These are phyloP conservation scores for Apostasia ramifera DNA, from an alignment of 106 monocot species.

Conservation along the genomic window DNA sequence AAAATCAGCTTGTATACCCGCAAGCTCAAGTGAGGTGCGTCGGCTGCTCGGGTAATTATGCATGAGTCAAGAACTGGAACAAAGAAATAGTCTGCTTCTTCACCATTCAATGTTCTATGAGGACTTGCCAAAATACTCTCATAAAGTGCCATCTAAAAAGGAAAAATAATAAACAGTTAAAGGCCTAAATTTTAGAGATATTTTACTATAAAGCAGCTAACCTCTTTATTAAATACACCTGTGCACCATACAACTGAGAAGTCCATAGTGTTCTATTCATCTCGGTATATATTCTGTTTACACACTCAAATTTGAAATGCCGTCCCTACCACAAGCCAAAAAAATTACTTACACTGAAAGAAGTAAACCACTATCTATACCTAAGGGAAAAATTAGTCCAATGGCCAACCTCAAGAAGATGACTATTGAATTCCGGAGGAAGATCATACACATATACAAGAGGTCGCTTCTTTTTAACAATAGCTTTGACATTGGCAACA, in stretches of 20 bases:
- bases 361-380: background rate
- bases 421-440: constrained; percentile 84
- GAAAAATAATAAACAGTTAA: constrained; percentile 5
- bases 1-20: constrained; percentile 22
- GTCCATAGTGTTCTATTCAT: constrained; percentile 84
- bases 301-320: constrained; percentile 73
- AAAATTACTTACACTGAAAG: background rate
- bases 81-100: constrained; percentile 94
- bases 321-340: constrained; percentile 53
- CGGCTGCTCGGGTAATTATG: constrained; percentile 73
- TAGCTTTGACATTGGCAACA: constrained; percentile 23
- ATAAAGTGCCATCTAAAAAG: constrained; percentile 77
- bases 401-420: constrained; percentile 73
- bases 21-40: constrained; percentile 67
- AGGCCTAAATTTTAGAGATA: background rate
- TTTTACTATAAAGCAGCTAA: background rate
- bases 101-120: constrained; percentile 86
- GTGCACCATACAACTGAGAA: constrained; percentile 66
- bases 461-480: constrained; percentile 75
- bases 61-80: constrained; percentile 94
- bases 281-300: constrained; percentile 74
- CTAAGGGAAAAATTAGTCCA: background rate
- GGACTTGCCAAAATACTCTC: constrained; percentile 93
- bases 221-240: constrained; percentile 39
- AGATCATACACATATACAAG: constrained; percentile 98